A percentile compares a stretch with the other conserved stretches of the same genome.
Evolutionary conservation across 2,329 filamentous ascomycete genomes (phyloP).

Genomic region (Amesomyces nigricolor): DNA sequence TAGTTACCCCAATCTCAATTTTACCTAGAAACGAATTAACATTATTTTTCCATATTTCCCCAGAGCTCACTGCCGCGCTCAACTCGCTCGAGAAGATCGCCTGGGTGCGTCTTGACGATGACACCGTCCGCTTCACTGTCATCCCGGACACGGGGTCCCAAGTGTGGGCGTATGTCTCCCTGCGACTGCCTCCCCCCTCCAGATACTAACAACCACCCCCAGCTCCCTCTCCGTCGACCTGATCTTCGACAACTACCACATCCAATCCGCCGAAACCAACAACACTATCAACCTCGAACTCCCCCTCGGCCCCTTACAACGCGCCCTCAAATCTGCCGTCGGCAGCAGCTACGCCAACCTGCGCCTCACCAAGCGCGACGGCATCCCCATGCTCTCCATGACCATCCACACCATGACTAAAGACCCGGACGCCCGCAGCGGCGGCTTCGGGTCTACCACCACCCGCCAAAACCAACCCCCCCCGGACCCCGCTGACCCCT

Average conservation of each 20-base stretch:
- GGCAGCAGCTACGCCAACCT: slow-evolving; percentile 77
- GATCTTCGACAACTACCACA: slow-evolving; percentile 79
- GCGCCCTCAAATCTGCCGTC: slow-evolving; percentile 83
- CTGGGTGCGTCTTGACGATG: slow-evolving; percentile 84
- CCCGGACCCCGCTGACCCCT: slow-evolving; percentile 33
- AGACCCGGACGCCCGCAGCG: slow-evolving; percentile 31
- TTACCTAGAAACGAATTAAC: not conserved
- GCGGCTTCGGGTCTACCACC: slow-evolving; percentile 31
- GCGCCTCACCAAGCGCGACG: slow-evolving; percentile 88
- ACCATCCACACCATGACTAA: slow-evolving; percentile 77
- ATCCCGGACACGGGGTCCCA: slow-evolving; percentile 92
- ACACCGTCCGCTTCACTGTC: slow-evolving; percentile 86
- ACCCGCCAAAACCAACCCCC: slow-evolving; percentile 24
- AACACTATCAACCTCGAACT: slow-evolving; percentile 97
- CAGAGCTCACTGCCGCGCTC: slow-evolving; percentile 60
- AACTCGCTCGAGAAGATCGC: slow-evolving; percentile 72
- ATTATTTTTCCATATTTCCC: not conserved
- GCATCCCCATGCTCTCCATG: slow-evolving; percentile 77
- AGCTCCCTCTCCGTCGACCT: slow-evolving; percentile 65
- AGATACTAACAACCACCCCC: slow-evolving; percentile 31
- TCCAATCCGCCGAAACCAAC: slow-evolving; percentile 74
- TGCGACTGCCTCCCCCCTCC: not conserved
- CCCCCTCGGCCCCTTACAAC: slow-evolving; percentile 78
- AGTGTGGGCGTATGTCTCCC: slow-evolving; percentile 75
- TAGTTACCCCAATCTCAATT: not conserved